Evolutionary conservation across 2,329 filamentous ascomycete species (phyloP).

Genomic region (Rhynchosporium agropyri): DNA sequence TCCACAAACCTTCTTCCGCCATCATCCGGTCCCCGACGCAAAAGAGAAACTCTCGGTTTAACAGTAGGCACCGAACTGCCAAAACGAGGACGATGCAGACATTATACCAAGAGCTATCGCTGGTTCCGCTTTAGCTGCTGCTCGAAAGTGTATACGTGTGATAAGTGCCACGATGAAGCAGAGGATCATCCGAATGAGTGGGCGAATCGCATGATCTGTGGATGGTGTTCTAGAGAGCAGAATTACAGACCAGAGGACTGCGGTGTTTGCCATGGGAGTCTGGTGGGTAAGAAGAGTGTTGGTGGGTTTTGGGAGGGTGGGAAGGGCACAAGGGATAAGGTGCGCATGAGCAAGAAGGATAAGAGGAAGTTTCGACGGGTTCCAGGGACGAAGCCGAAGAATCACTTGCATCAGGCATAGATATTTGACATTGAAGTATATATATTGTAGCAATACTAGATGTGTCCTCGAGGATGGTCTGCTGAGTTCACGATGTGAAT

Average conservation of each 20-base stretch:
- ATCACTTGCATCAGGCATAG: constrained; percentile 8
- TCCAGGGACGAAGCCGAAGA: constrained; percentile 42
- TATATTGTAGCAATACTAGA: not conserved
- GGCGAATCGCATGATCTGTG: constrained; percentile 83
- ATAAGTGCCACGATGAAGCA: constrained; percentile 73
- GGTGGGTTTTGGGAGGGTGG: constrained; percentile 87
- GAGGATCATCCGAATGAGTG: constrained; percentile 78
- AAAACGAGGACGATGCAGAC: constrained; percentile 54
- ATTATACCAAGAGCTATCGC: constrained; percentile 61
- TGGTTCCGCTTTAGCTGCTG: constrained; percentile 71
- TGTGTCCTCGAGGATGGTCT: not conserved
- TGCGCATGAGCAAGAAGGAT: constrained; percentile 74
- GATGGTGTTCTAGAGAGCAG: constrained; percentile 79
- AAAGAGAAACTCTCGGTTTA: constrained; percentile 58
- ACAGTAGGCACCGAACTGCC: constrained; percentile 60
- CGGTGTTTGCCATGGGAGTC: constrained; percentile 68
- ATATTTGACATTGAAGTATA: not conserved
- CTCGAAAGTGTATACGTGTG: constrained; percentile 60
- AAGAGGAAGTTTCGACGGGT: constrained; percentile 71
- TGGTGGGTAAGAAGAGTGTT: constrained; percentile 65
- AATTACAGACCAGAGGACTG: constrained; percentile 77
- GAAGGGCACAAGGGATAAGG: constrained; percentile 74
- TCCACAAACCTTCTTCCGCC: constrained; percentile 46
- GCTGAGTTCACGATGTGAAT: not conserved
- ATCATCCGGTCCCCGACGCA: constrained; percentile 47